Percentiles rank a stretch among this genome's conserved stretches.
Evolutionary conservation across 106 monocot species (phyloP).

Genomic region (Triglochin maritima): DNA sequence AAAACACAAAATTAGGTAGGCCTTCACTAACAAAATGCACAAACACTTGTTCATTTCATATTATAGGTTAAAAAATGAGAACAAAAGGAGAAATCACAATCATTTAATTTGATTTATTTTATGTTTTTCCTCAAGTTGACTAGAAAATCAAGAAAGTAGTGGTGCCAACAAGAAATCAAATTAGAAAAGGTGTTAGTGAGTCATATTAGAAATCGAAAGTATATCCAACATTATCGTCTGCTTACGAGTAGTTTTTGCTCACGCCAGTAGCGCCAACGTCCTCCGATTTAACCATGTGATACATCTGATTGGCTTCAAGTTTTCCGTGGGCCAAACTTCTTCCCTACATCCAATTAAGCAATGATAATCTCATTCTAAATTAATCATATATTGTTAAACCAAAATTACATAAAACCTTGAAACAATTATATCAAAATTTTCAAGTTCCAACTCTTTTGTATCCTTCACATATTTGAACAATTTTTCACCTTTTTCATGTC

Average conservation of each 20-base stretch:
- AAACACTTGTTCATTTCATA: background rate
- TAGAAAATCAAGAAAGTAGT: too few species aligned
- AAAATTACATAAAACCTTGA: too few species aligned
- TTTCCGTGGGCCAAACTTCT: background rate
- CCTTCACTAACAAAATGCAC: too few species aligned
- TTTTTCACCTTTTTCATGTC: background rate
- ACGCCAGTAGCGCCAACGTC: background rate
- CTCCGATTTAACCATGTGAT: background rate
- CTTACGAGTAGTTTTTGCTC: too few species aligned
- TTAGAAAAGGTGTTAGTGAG: too few species aligned
- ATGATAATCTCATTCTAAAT: too few species aligned
- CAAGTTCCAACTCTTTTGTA: too few species aligned
- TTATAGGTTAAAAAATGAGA: background rate
- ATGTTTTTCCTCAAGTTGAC: background rate
- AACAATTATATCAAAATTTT: too few species aligned
- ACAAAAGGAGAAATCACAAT: background rate
- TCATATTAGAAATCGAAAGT: too few species aligned
- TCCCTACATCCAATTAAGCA: background rate
- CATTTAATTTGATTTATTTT: background rate
- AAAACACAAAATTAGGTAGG: background rate
- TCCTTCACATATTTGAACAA: background rate
- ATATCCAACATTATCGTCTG: too few species aligned
- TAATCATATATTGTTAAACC: too few species aligned
- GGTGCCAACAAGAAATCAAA: too few species aligned
- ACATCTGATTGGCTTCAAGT: background rate